Evolutionary conservation across 306 rosid genomes (phyloP).

Genomic region (Herpetospermum pedunculosum): DNA sequence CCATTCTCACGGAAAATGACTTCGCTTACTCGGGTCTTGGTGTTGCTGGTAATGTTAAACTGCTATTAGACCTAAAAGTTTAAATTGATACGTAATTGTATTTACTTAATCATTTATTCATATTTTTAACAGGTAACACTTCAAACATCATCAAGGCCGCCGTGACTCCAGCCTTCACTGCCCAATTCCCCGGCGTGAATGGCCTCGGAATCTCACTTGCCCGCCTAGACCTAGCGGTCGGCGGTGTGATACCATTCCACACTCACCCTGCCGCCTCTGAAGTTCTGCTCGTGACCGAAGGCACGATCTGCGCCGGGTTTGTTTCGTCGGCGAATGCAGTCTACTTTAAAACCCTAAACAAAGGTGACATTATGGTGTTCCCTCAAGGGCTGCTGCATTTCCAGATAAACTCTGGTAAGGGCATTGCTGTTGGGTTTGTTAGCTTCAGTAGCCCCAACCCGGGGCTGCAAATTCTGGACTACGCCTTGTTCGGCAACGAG

Average conservation of each 20-base stretch:
- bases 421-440: conserved; percentile 21
- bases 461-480: conserved; percentile 62
- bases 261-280: conserved; percentile 72
- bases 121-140: conserved; percentile 32
- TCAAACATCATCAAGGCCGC: conserved; percentile 62
- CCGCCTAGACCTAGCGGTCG: conserved; percentile 43
- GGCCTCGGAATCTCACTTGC: conserved; percentile 63
- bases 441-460: conserved; percentile 61
- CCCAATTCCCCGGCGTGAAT: conserved; percentile 54
- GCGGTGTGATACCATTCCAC: conserved; percentile 68
- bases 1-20: conserved; percentile 36
- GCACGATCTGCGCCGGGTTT: conserved; percentile 53
- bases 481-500: conserved; percentile 52
- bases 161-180: conserved; percentile 44
- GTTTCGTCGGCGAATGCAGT: conserved; percentile 43
- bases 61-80: background rate
- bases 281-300: conserved; percentile 27
- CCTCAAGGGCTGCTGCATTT: conserved; percentile 83
- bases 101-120: background rate
- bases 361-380: conserved; percentile 66
- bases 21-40: conserved; percentile 49
- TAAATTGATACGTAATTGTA: background rate
- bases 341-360: conserved; percentile 38
- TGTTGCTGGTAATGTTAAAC: conserved; percentile 15
- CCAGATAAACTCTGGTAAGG: conserved; percentile 33